These are phyloP conservation scores for Centella asiatica DNA, from an alignment of 129 eudicot species.

Conservation along the genomic window DNA sequence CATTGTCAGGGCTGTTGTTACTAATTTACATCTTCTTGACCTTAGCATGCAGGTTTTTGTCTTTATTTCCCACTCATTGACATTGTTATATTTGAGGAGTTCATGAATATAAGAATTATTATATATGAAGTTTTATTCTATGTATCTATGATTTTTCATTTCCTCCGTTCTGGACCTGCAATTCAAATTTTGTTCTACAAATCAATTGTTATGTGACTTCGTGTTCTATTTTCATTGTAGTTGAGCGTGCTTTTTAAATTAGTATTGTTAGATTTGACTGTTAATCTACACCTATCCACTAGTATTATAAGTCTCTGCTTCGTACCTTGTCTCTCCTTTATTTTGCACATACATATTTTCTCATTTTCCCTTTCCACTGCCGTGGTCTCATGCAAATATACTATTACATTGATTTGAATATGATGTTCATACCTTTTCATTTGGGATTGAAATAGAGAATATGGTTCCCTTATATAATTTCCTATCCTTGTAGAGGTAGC, in stretches of 20 bases:
- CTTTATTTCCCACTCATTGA: constrained; percentile 15
- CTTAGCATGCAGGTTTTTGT: constrained; percentile 91
- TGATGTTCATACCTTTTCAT: no score
- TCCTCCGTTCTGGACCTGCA: not conserved
- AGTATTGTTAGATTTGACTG: no score
- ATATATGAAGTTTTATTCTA: not conserved
- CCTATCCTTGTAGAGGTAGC: no score
- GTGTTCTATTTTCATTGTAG: not conserved
- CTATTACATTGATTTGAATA: no score
- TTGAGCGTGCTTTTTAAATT: not conserved
- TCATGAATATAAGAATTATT: not conserved
- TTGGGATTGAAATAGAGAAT: no score
- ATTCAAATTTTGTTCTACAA: not conserved
- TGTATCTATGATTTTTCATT: not conserved
- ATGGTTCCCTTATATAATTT: not conserved
- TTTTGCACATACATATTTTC: not conserved
- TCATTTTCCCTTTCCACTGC: not conserved
- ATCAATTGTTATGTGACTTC: no score
- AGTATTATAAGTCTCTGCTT: not conserved
- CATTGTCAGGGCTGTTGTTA: constrained; percentile 92
- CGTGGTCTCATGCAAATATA: not conserved
- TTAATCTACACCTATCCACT: not conserved
- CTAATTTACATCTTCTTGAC: constrained; percentile 84
- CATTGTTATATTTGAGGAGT: not conserved
- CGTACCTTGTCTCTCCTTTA: not conserved